Conservation (phyloP, 495 filamentous ascomycete genomes). For the Xanthoparmelia taractica region DNA sequence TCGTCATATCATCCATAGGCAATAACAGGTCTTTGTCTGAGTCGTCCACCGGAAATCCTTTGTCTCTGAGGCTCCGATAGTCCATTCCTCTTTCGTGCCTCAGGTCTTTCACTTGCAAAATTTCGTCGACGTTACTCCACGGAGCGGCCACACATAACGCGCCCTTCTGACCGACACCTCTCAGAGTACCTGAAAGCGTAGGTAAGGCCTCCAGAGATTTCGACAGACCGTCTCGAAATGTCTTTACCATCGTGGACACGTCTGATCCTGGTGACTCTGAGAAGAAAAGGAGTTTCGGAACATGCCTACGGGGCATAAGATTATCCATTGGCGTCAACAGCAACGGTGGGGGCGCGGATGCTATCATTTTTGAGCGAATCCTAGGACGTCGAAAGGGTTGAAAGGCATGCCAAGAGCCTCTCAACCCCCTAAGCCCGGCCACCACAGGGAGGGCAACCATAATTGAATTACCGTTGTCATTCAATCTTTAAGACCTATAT, state of each 20-base stretch:
- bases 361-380: too few relatives aligned
- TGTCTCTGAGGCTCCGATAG: neutral
- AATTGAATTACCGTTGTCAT: too few relatives aligned
- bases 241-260: neutral
- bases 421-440: too few relatives aligned
- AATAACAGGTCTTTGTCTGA: too few relatives aligned
- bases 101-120: neutral
- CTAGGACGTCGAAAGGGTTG: too few relatives aligned
- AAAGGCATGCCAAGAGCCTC: too few relatives aligned
- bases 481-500: too few relatives aligned
- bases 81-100: neutral
- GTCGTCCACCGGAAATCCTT: neutral
- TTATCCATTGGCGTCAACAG: neutral
- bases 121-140: neutral
- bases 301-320: neutral
- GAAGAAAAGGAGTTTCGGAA: neutral
- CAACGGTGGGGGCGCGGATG: too few relatives aligned
- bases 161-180: neutral
- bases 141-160: neutral
- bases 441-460: too few relatives aligned
- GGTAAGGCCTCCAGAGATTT: neutral
- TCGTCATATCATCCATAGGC: too few relatives aligned
- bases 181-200: neutral
- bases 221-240: neutral
- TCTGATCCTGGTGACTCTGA: neutral